Conservation (phyloP, 306 rosid species). For the Hylodesmum podocarpum region DNA sequence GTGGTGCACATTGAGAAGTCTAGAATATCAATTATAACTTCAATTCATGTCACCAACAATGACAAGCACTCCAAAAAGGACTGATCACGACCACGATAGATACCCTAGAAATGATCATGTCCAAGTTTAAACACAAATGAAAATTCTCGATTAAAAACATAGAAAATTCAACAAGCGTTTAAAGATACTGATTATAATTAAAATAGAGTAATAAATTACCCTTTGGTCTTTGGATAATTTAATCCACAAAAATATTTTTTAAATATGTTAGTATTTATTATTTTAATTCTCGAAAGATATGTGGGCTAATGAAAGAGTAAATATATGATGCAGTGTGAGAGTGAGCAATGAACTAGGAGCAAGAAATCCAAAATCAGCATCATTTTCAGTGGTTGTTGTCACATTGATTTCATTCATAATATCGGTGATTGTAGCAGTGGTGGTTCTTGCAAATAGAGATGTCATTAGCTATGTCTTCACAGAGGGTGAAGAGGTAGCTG, state of each 20-base stretch:
- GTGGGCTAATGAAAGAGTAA: too few species aligned
- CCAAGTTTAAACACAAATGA: not conserved
- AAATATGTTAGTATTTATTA: too few species aligned
- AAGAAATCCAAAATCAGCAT: constrained; percentile 69
- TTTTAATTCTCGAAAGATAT: too few species aligned
- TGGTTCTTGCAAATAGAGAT: constrained; percentile 49
- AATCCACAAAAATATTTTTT: too few species aligned
- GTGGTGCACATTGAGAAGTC: not conserved
- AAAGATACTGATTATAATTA: not conserved
- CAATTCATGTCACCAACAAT: not conserved
- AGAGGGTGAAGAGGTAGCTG: constrained; percentile 64
- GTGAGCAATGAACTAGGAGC: constrained; percentile 90
- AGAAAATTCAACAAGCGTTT: not conserved
- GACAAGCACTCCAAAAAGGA: too few species aligned
- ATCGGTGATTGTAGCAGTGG: constrained; percentile 46
- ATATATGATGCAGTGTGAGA: constrained; percentile 88
- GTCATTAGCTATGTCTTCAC: constrained; percentile 74
- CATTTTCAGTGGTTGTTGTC: constrained; percentile 68
- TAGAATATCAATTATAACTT: not conserved
- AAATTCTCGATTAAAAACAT: not conserved
- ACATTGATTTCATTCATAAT: constrained; percentile 54
- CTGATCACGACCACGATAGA: too few species aligned
- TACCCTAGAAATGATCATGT: not conserved
- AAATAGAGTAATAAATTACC: too few species aligned
- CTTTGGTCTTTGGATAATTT: too few species aligned